A percentile compares a stretch with the other conserved stretches of the same genome.
phyloP scores from a whole-genome alignment of 2,329 filamentous ascomycete genomes.

The Trichophyton verrucosum region DNA sequence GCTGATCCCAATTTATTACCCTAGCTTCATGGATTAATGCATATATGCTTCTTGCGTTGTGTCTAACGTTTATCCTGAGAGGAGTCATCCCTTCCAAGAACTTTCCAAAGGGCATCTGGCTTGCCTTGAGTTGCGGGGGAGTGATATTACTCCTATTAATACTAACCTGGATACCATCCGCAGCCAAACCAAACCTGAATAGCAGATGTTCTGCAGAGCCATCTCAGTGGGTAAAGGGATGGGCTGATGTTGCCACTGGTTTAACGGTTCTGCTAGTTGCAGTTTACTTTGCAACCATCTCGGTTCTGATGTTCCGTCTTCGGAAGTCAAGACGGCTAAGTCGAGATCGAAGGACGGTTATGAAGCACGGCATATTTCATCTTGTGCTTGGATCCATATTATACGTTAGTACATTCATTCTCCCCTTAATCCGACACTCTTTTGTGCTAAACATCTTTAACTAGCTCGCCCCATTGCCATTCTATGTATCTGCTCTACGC shows the following conservation, averaged over 20 bases:
- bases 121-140: constrained; percentile 14
- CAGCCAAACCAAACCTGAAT: constrained; percentile 7
- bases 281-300: constrained; percentile 13
- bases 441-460: constrained; percentile 1
- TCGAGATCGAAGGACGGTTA: constrained; percentile 16
- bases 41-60: constrained; percentile 13
- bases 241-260: constrained; percentile 16
- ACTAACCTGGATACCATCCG: constrained; percentile 17
- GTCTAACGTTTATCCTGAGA: constrained; percentile 3
- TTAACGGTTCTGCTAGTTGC: constrained; percentile 14
- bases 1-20: not conserved
- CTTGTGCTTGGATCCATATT: constrained; percentile 14
- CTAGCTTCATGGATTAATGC: constrained; percentile 19
- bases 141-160: constrained; percentile 11
- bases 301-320: constrained; percentile 13
- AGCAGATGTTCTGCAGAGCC: constrained; percentile 14
- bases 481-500: constrained; percentile 13
- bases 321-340: constrained; percentile 14
- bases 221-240: constrained; percentile 13
- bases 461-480: constrained; percentile 16
- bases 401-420: constrained; percentile 15
- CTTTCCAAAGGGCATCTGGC: constrained; percentile 12
- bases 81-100: constrained; percentile 10
- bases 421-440: not conserved
- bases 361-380: constrained; percentile 19